Conservation (phyloP, 495 filamentous ascomycete species). For the Penicillium robsamsonii region DNA sequence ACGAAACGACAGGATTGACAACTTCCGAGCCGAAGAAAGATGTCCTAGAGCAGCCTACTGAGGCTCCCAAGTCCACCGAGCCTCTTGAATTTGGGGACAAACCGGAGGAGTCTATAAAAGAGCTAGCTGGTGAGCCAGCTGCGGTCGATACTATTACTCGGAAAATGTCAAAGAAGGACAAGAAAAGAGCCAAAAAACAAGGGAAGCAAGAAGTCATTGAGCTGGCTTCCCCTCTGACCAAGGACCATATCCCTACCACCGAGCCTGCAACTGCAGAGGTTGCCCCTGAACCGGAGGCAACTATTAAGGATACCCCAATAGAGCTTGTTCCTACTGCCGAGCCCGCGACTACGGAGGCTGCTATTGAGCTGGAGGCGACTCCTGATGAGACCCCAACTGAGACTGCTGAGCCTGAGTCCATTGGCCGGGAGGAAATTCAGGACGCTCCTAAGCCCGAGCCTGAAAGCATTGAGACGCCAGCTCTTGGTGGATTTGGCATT, state of each 20-base stretch:
- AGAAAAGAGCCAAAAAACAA: conserved; percentile 42
- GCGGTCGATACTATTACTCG: conserved; percentile 15
- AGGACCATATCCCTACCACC: neutral
- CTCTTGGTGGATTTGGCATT: neutral
- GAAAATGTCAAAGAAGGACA: conserved; percentile 43
- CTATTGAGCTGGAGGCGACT: neutral
- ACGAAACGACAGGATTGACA: neutral
- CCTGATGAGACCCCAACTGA: neutral
- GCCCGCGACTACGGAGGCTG: neutral
- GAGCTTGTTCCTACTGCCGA: neutral
- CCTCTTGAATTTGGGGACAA: neutral
- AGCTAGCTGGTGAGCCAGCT: conserved; percentile 5
- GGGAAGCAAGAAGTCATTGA: conserved; percentile 16
- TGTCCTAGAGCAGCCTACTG: neutral
- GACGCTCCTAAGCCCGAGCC: conserved; percentile 8
- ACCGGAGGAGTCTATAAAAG: neutral
- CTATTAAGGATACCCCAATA: neutral
- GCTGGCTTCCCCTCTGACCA: neutral
- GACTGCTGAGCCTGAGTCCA: neutral
- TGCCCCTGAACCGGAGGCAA: neutral
- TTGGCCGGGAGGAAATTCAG: neutral
- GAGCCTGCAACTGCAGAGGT: conserved; percentile 1
- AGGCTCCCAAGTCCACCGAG: neutral
- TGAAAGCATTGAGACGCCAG: neutral
- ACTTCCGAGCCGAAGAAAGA: neutral